Base-by-base conservation (phyloP, 305 asterid genomes). In the Plantago coronopus region DNA sequence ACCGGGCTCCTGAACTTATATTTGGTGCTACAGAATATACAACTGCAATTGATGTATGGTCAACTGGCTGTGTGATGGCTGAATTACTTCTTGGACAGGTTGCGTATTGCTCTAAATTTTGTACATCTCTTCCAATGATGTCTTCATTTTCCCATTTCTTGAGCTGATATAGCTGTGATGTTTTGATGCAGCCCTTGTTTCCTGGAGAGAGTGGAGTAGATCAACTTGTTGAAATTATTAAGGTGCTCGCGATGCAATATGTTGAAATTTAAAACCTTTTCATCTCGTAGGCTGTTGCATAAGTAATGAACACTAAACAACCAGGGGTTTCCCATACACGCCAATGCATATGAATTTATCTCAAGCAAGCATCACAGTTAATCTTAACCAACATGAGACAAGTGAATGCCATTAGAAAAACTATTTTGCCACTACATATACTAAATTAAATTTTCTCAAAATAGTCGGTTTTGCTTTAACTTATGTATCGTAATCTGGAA, bases 171-270 rank as follows among this genome's bases (percentile, higher is more conserved):
- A 3, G 71, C 59, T 70, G 50, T 59, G 57, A 54, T 76, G 38
- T 69, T 78, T 23, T 62, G 62, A 53, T 57, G 49, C 91, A 91
- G 98, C 98, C 98, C 65, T 74, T 91, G 70, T 91, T 91, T 79
- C 98, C 98, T 20, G 98, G 98, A 70, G 98, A 91, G 79, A 91
- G 96, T 76, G 98, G 96, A 74, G 98, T 91, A 17, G 96, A 91
- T 75, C 98, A 91, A 73, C 84, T 91, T 70, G 98, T 88, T 70
- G 98, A 91, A 73, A 82, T 91, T 72, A 91, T 91, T 62, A 91
- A 88, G 98, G 98, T 91, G 64, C 64, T 63, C 45, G 61, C 62
- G 59, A 23, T 29, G 22, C 45, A 50, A 50, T 54, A 19, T 49
- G 14, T 55, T 64, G 50, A 29, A 71, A 44, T 40, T 48, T 19